phyloP scores from a whole-genome alignment of 805 yeast species.

The Lipomyces chichibuensis region DNA sequence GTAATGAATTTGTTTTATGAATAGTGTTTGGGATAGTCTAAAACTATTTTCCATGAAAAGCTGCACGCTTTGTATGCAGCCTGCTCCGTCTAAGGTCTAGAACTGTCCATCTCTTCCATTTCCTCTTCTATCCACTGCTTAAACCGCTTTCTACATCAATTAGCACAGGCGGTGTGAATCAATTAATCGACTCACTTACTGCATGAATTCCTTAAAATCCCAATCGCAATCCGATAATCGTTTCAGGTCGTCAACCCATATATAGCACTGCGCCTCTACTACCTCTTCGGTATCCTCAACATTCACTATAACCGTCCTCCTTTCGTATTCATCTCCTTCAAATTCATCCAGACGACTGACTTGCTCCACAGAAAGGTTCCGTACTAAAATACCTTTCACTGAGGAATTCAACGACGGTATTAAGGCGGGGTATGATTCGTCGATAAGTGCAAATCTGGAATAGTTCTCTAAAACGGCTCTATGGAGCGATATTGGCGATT shows the following conservation, averaged over 20 bases:
- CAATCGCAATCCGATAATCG: conserved; percentile 32
- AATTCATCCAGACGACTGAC: conserved; percentile 34
- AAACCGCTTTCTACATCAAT: conserved; percentile 6
- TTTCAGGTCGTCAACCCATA: conserved; percentile 34
- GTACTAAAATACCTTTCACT: conserved; percentile 35
- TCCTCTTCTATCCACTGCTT: conserved; percentile 25
- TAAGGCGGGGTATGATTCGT: conserved; percentile 37
- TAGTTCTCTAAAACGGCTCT: conserved; percentile 23
- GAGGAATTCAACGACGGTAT: neutral
- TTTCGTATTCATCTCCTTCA: conserved; percentile 39
- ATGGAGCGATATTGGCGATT: conserved; percentile 9
- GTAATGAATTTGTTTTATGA: neutral
- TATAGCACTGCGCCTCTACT: conserved; percentile 31
- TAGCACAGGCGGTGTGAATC: neutral
- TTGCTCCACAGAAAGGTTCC: conserved; percentile 20
- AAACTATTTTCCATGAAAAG: neutral
- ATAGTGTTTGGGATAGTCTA: neutral
- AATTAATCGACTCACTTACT: conserved; percentile 14
- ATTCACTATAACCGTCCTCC: conserved; percentile 23
- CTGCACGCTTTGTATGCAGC: neutral
- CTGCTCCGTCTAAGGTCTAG: neutral
- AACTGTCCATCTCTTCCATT: conserved; percentile 11
- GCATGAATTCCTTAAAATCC: conserved; percentile 32
- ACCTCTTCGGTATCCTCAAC: neutral
- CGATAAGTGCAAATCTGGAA: conserved; percentile 23